Percentiles rank a stretch among this genome's conserved stretches.
Conservation (phyloP, 202 grass and related monocot genomes). For the Panicum hallii region DNA sequence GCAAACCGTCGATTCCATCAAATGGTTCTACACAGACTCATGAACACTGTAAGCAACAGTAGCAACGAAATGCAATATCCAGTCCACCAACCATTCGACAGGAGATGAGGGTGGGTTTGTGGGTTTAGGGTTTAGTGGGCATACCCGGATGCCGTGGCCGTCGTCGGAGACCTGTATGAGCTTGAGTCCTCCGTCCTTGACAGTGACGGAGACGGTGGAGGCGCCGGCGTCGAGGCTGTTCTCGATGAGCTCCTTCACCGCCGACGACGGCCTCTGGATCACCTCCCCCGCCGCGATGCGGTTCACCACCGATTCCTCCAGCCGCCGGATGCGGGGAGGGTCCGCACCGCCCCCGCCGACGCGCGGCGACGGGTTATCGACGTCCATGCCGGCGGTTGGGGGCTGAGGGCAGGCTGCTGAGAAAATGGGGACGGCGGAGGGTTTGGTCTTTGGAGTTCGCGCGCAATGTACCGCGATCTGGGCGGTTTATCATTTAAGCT, state of each 20-base stretch:
- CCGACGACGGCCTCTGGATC: slow-evolving; percentile 77
- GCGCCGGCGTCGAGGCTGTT: slow-evolving; percentile 91
- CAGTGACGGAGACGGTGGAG: slow-evolving; percentile 69
- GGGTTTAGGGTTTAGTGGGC: slow-evolving; percentile 2
- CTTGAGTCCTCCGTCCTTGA: slow-evolving; percentile 93
- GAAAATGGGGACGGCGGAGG: background rate
- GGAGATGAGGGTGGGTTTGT: background rate
- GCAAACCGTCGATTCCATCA: background rate
- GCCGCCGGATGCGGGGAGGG: slow-evolving; percentile 70
- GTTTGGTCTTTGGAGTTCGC: slow-evolving; percentile 1
- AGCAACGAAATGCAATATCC: background rate
- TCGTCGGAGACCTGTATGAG: slow-evolving; percentile 92
- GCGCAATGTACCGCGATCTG: background rate
- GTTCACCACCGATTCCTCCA: slow-evolving; percentile 93
- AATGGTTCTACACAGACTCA: background rate
- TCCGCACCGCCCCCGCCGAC: slow-evolving; percentile 9
- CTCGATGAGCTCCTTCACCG: slow-evolving; percentile 95
- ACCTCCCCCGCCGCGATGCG: slow-evolving; percentile 90
- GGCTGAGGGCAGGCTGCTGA: background rate
- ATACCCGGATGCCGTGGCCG: slow-evolving; percentile 84
- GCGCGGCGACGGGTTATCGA: slow-evolving; percentile 40
- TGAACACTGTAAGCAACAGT: background rate
- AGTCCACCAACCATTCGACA: slow-evolving; percentile 13
- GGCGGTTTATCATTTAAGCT: background rate
- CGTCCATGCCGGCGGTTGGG: slow-evolving; percentile 25